Percentiles rank a stretch among this genome's conserved stretches.
Conservation (phyloP, 2,329 filamentous ascomycete species). For the Alternaria brassicae region DNA sequence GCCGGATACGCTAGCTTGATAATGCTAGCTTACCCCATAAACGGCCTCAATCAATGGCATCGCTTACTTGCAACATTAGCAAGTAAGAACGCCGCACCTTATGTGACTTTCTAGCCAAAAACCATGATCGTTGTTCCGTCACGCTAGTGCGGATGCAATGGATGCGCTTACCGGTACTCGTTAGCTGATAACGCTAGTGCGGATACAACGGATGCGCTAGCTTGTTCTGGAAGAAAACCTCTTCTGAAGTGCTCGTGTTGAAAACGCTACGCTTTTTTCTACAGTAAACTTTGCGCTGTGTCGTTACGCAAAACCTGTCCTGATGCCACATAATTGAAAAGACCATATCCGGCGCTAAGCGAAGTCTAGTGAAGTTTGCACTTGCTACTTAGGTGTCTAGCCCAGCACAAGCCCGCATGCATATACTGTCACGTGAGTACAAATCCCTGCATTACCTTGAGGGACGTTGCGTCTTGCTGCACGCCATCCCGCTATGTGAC, state of each 20-base stretch:
- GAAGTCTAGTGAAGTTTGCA: neutral
- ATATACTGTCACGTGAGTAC: conserved; percentile 1
- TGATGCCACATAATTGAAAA: neutral
- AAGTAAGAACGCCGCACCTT: too few relatives aligned
- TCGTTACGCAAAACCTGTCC: neutral
- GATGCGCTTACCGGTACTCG: neutral
- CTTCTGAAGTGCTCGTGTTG: neutral
- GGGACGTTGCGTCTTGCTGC: neutral
- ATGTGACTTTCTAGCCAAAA: too few relatives aligned
- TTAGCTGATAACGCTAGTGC: too few relatives aligned
- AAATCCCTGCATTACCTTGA: neutral
- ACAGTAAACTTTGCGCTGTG: too few relatives aligned
- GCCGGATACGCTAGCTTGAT: conserved; percentile 3
- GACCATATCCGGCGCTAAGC: neutral
- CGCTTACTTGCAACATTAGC: neutral
- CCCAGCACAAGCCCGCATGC: too few relatives aligned
- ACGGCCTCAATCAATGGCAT: neutral
- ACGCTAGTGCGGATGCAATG: neutral
- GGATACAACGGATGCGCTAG: too few relatives aligned
- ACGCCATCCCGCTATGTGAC: neutral
- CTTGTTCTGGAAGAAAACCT: too few relatives aligned
- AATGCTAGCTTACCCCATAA: conserved; percentile 4
- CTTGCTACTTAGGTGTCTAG: neutral
- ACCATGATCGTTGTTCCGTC: neutral
- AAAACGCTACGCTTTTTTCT: conserved; percentile 1